A percentile compares a stretch with the other conserved stretches of the same genome.
Evolutionary conservation across 148 eudicot genomes (phyloP).

Genomic region (Vaccinium corymbosum): DNA sequence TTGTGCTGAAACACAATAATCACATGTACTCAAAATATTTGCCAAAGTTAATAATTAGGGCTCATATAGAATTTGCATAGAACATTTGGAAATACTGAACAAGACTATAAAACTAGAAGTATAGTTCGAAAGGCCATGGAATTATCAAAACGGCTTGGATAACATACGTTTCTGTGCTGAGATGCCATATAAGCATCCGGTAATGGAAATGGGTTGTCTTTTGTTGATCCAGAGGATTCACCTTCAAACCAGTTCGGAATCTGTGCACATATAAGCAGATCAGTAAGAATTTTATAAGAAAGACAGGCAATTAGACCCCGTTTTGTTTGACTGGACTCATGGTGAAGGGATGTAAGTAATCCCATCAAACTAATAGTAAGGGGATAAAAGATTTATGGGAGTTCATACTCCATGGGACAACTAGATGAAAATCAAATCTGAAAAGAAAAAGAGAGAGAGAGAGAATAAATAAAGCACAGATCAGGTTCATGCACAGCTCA

Average conservation of each 20-base stretch:
- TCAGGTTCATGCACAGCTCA: neutral
- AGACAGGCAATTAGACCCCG: neutral
- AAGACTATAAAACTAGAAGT: neutral
- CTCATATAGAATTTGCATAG: neutral
- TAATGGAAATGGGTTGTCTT: slow-evolving; percentile 82
- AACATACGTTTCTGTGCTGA: slow-evolving; percentile 71
- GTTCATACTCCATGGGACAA: neutral
- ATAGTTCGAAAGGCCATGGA: neutral
- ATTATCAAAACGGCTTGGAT: neutral
- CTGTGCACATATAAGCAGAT: slow-evolving; percentile 31
- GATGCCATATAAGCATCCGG: slow-evolving; percentile 80
- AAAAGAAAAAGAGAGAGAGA: neutral
- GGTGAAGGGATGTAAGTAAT: neutral
- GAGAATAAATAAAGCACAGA: neutral
- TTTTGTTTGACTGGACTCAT: neutral
- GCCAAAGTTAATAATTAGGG: neutral
- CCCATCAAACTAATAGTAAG: neutral
- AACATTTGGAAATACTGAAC: neutral
- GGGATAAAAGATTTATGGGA: neutral
- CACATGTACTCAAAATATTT: slow-evolving; percentile 3
- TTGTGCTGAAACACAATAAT: slow-evolving; percentile 41
- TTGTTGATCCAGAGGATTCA: slow-evolving; percentile 67
- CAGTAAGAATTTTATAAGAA: neutral
- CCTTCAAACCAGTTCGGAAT: slow-evolving; percentile 86
- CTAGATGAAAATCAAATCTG: neutral